These are phyloP conservation scores for Termitomyces sp. DNA, from an alignment of 768 basidiomycete genomes.

Conservation along the genomic window DNA sequence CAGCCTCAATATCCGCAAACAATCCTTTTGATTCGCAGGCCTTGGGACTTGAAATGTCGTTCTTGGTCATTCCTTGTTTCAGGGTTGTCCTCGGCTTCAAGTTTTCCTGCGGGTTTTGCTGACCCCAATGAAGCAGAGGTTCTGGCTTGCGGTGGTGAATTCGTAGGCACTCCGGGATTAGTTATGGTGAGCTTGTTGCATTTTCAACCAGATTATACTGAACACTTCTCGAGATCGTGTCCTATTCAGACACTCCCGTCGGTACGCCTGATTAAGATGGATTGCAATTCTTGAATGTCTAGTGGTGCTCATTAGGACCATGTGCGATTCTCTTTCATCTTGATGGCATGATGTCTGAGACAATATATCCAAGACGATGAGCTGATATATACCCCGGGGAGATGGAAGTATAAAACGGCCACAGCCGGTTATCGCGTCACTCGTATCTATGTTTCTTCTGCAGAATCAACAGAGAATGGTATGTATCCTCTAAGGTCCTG, in stretches of 20 bases:
- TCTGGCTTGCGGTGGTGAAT: slow-evolving; percentile 20
- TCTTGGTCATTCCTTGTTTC: slow-evolving; percentile 21
- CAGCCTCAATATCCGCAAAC: background rate
- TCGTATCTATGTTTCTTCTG: slow-evolving; percentile 27
- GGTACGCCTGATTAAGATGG: slow-evolving; percentile 13
- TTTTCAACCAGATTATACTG: background rate
- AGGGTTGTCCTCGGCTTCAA: slow-evolving; percentile 10
- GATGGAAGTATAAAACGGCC: slow-evolving; percentile 24
- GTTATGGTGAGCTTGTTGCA: slow-evolving; percentile 16
- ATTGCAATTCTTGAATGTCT: no score
- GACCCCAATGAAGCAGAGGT: slow-evolving; percentile 20
- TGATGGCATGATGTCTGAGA: background rate
- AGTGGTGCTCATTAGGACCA: background rate
- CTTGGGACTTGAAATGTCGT: slow-evolving; percentile 25
- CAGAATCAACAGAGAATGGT: slow-evolving; percentile 24
- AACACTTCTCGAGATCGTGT: background rate
- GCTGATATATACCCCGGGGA: slow-evolving; percentile 26
- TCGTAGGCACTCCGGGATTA: slow-evolving; percentile 22
- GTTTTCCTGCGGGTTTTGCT: slow-evolving; percentile 26
- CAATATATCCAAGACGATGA: slow-evolving; percentile 21
- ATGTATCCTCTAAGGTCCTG: background rate
- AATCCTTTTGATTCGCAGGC: slow-evolving; percentile 12
- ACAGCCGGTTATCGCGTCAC: slow-evolving; percentile 23
- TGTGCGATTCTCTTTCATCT: background rate
- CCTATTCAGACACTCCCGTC: background rate